Percentiles rank a stretch among this genome's conserved stretches.
Conservation (phyloP, 768 basidiomycete species). For the Chiua virens region DNA sequence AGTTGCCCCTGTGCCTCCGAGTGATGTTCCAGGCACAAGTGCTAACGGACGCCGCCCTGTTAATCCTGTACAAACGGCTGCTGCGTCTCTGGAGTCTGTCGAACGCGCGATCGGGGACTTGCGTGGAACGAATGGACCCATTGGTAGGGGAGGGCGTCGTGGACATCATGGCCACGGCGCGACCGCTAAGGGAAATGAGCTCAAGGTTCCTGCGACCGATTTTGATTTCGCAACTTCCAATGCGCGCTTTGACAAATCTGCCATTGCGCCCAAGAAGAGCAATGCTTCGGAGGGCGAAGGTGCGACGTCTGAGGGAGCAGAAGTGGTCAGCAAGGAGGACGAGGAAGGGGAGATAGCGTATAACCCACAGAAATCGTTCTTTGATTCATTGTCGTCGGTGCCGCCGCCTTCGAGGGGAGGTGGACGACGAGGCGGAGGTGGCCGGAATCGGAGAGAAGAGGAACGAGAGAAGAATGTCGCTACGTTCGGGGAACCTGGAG, state of each 20-base stretch:
- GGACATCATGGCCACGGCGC: slow-evolving; percentile 27
- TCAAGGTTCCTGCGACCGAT: slow-evolving; percentile 69
- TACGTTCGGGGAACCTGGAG: slow-evolving; percentile 85
- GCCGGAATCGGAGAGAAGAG: slow-evolving; percentile 74
- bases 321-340: slow-evolving; percentile 30
- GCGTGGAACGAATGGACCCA: slow-evolving; percentile 37
- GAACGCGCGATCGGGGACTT: slow-evolving; percentile 56
- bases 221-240: slow-evolving; percentile 83
- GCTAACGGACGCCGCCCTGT: slow-evolving; percentile 32
- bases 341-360: slow-evolving; percentile 54
- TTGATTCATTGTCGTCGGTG: slow-evolving; percentile 58
- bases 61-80: slow-evolving; percentile 67
- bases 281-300: slow-evolving; percentile 30
- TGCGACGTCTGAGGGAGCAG: slow-evolving; percentile 32
- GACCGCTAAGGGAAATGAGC: slow-evolving; percentile 34
- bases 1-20: slow-evolving; percentile 16
- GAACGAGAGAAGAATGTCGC: slow-evolving; percentile 83
- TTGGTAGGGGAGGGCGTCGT: slow-evolving; percentile 42
- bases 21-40: slow-evolving; percentile 26
- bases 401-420: slow-evolving; percentile 37
- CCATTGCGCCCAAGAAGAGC: slow-evolving; percentile 41
- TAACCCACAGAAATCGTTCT: slow-evolving; percentile 79
- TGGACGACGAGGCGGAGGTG: slow-evolving; percentile 46
- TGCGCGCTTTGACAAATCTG: slow-evolving; percentile 77
- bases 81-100: slow-evolving; percentile 72